Evolutionary conservation across 768 basidiomycete genomes (phyloP), one percentile per base, ranked within the genome.

Genomic region (Lactarius hatsudake): DNA sequence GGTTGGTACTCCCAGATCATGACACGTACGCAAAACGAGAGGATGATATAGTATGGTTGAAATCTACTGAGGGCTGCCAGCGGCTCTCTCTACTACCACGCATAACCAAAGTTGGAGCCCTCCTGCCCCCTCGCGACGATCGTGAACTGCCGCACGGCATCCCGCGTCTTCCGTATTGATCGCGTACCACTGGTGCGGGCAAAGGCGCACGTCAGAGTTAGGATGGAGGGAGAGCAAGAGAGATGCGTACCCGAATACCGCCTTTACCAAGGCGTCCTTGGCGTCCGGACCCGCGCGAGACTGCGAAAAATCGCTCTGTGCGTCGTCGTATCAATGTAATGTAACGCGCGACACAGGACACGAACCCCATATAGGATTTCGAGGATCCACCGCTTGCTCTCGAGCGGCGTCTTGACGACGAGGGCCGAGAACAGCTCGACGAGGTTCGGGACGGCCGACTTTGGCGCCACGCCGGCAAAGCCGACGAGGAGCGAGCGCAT

Each of bases 111-210:
- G 67, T 85, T 88, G 10, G 93, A 89, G 9, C 90, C 91, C 71
- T 93, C 92, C 64, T 95, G 76, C 2, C 94, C 94, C 73, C 94
- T 79, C 13, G 93, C 89, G 23, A 96, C 84, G 0, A 96, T 81
- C 1, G 89, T 89, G 75, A 96, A 95, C 69, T 96, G 91, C 70
- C 94, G 87, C 13, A 93, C 87, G 0, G 94, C 93, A 45, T 94
- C 93, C 69, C 90, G 81, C 42, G 88, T 93, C 70, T 82, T 83
- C 74, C 88, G 89, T 2, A 86, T 78, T 20, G 90, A 90, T 51
- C 91, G 83, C 42, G 91, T 87, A 32, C 91, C 91, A 63, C 12
- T 38, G 54, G 40, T 64, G 45, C 45, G 12, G 9, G 23, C 48
- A 10, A 48, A 23, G 48, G 42, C 42, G 64, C 55, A 23, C 6